These are phyloP conservation scores for Wickerhamiella azyma DNA, from an alignment of 805 yeast species.

Conservation along the genomic window DNA sequence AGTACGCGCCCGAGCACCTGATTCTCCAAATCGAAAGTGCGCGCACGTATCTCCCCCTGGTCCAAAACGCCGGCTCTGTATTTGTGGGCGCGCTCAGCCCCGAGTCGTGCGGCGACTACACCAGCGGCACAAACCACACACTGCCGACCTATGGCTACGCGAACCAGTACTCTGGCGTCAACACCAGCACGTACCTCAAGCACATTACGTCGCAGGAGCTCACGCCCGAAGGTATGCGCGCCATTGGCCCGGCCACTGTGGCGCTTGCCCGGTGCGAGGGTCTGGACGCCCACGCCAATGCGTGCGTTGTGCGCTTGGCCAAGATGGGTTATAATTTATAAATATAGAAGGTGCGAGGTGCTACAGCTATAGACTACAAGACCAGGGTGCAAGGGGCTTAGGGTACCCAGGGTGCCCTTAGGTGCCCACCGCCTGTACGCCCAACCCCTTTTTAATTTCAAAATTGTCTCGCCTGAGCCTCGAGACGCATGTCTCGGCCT, in stretches of 20 bases:
- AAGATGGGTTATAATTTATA: neutral
- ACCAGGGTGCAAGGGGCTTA: too few relatives aligned
- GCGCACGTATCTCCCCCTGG: slow-evolving; percentile 48
- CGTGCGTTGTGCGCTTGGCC: slow-evolving; percentile 80
- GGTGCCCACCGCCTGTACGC: too few relatives aligned
- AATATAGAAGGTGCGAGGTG: too few relatives aligned
- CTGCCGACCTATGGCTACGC: slow-evolving; percentile 98
- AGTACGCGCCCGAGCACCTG: slow-evolving; percentile 96
- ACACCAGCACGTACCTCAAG: slow-evolving; percentile 90
- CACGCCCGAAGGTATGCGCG: slow-evolving; percentile 66
- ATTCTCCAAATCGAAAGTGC: slow-evolving; percentile 83
- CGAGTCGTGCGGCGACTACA: slow-evolving; percentile 96
- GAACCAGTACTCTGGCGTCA: slow-evolving; percentile 92
- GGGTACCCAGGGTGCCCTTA: too few relatives aligned
- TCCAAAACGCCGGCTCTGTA: slow-evolving; percentile 89
- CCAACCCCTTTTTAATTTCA: too few relatives aligned
- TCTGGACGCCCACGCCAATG: slow-evolving; percentile 91
- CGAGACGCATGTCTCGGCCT: too few relatives aligned
- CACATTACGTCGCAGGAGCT: slow-evolving; percentile 90
- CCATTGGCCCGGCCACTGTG: slow-evolving; percentile 95
- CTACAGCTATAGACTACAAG: too few relatives aligned
- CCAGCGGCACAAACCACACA: slow-evolving; percentile 96
- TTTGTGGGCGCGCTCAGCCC: slow-evolving; percentile 96
- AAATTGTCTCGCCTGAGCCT: too few relatives aligned
- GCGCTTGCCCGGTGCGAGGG: slow-evolving; percentile 93